Conservation (phyloP, 2,329 filamentous ascomycete species). For the Hypoxylon sp. region DNA sequence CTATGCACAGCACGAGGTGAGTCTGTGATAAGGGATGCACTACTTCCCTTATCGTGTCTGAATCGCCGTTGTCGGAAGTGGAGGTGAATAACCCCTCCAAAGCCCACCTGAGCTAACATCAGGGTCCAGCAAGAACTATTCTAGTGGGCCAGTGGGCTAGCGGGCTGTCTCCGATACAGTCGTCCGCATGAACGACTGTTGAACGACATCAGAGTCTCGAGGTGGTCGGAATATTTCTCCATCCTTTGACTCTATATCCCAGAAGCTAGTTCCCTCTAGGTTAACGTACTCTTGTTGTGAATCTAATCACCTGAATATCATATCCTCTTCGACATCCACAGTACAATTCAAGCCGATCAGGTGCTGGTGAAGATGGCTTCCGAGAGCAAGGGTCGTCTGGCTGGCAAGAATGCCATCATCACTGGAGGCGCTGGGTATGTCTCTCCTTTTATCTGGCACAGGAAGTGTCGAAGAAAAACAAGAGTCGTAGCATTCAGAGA, state of each 20-base stretch:
- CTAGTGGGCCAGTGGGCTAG: neutral
- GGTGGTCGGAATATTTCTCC: neutral
- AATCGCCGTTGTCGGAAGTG: slow-evolving; percentile 38
- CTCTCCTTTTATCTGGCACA: neutral
- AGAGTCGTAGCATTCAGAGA: neutral
- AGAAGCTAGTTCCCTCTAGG: neutral
- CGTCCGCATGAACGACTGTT: neutral
- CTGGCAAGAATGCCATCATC: slow-evolving; percentile 76
- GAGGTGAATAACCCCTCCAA: slow-evolving; percentile 34
- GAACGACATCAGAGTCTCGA: neutral
- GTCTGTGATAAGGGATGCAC: slow-evolving; percentile 29
- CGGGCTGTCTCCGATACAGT: neutral
- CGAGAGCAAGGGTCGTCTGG: slow-evolving; percentile 61
- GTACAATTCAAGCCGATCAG: neutral
- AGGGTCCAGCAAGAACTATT: neutral
- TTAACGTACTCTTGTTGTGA: neutral
- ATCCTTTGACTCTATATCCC: neutral
- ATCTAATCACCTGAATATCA: no score
- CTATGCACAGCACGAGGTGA: no score
- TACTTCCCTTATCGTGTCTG: slow-evolving; percentile 20
- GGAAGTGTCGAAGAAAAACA: neutral
- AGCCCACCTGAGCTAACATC: slow-evolving; percentile 23
- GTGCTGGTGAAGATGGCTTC: slow-evolving; percentile 47
- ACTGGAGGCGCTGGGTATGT: slow-evolving; percentile 87
- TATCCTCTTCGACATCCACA: neutral